These are phyloP conservation scores for Starmerella apicola DNA, from an alignment of 805 yeast species.

Conservation along the genomic window DNA sequence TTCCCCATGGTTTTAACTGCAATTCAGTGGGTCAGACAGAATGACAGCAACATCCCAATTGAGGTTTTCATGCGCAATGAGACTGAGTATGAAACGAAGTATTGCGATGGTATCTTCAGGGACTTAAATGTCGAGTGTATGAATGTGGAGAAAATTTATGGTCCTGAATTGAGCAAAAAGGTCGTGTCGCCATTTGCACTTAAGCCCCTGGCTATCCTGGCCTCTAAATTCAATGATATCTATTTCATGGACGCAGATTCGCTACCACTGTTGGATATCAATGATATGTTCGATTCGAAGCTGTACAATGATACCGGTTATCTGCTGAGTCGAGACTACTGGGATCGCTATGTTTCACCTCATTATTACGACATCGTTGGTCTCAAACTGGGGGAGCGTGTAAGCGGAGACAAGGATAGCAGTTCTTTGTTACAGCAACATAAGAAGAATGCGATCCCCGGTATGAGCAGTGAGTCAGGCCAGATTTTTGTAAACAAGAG, in stretches of 20 bases:
- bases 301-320: conserved; percentile 43
- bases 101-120: conserved; percentile 54
- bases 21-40: conserved; percentile 48
- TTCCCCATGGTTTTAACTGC: conserved; percentile 57
- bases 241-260: conserved; percentile 64
- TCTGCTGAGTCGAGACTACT: conserved; percentile 75
- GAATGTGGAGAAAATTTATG: conserved; percentile 47
- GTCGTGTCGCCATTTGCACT: conserved; percentile 50
- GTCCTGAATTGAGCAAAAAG: conserved; percentile 37
- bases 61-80: conserved; percentile 66
- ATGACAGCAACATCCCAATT: conserved; percentile 56
- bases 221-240: conserved; percentile 59
- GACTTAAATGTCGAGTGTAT: conserved; percentile 54
- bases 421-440: conserved; percentile 39
- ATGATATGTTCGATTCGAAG: conserved; percentile 41
- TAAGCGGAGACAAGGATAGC: conserved; percentile 21
- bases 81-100: conserved; percentile 56
- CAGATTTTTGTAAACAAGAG: conserved; percentile 47
- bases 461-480: conserved; percentile 55
- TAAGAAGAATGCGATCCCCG: conserved; percentile 53
- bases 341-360: conserved; percentile 74
- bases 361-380: conserved; percentile 56
- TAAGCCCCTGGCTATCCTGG: conserved; percentile 54
- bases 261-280: conserved; percentile 54
- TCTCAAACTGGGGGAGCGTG: conserved; percentile 33